Conservation (phyloP, 2,329 filamentous ascomycete genomes). For the Beauveria medogensis region DNA sequence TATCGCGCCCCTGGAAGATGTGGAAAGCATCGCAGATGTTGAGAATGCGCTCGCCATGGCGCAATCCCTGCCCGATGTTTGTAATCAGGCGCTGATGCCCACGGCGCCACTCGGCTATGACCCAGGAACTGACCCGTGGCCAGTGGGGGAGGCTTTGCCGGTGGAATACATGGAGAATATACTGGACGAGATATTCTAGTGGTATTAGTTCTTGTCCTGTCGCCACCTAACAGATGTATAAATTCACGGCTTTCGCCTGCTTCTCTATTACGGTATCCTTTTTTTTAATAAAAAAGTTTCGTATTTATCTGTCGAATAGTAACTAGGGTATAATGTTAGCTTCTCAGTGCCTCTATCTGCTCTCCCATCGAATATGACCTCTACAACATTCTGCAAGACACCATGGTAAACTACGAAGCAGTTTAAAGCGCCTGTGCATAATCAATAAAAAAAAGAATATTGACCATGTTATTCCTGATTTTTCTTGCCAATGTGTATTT, state of each 20-base stretch:
- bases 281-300: no score
- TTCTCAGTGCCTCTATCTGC: no score
- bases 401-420: no score
- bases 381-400: no score
- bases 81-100: not conserved
- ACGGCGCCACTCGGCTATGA: not conserved
- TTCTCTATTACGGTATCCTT: not conserved
- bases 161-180: constrained; percentile 8
- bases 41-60: not conserved
- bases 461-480: accelerated
- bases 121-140: not conserved
- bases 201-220: not conserved
- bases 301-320: no score
- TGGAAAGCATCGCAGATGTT: not conserved
- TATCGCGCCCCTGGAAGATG: not conserved
- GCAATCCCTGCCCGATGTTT: not conserved
- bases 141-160: not conserved
- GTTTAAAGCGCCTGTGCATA: no score
- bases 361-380: no score
- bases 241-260: not conserved
- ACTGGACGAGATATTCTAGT: constrained; percentile 1
- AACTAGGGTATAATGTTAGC: no score
- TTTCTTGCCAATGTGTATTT: no score
- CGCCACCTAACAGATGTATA: not conserved
- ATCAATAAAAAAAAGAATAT: no score